Evolutionary conservation across 2,329 filamentous ascomycete genomes (phyloP).

Genomic region (Waltergamsia citrina): DNA sequence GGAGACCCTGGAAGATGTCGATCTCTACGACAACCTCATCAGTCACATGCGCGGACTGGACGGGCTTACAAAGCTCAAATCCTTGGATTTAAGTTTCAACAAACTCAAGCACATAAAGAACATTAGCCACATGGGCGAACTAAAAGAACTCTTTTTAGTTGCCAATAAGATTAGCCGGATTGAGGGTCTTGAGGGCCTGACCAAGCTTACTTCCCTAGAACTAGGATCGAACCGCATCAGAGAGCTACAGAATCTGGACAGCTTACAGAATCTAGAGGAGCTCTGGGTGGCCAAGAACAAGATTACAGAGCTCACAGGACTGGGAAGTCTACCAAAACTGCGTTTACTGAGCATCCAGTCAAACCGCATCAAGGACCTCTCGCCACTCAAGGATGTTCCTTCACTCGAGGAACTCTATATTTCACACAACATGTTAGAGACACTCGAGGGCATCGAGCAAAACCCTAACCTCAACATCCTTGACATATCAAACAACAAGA

Average conservation of each 20-base stretch:
- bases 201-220: constrained; percentile 73
- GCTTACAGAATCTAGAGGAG: constrained; percentile 69
- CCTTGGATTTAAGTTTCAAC: constrained; percentile 91
- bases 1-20: constrained; percentile 67
- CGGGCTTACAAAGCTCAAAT: constrained; percentile 62
- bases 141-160: constrained; percentile 83
- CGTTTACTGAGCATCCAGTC: constrained; percentile 90
- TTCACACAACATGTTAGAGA: constrained; percentile 82
- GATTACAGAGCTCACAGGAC: constrained; percentile 72
- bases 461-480: constrained; percentile 64
- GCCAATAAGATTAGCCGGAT: constrained; percentile 90
- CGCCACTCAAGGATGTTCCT: constrained; percentile 63
- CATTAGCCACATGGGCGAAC: constrained; percentile 63
- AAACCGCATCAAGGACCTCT: constrained; percentile 76
- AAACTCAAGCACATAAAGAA: constrained; percentile 99
- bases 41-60: constrained; percentile 79
- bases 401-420: constrained; percentile 90
- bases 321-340: constrained; percentile 67
- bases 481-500: constrained; percentile 83
- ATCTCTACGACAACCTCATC: constrained; percentile 95
- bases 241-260: constrained; percentile 77
- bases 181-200: constrained; percentile 70
- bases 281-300: constrained; percentile 97
- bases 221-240: constrained; percentile 87
- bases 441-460: constrained; percentile 61